Evolutionary conservation across 2,329 filamentous ascomycete species (phyloP).

Genomic region (Diplodia mutila): DNA sequence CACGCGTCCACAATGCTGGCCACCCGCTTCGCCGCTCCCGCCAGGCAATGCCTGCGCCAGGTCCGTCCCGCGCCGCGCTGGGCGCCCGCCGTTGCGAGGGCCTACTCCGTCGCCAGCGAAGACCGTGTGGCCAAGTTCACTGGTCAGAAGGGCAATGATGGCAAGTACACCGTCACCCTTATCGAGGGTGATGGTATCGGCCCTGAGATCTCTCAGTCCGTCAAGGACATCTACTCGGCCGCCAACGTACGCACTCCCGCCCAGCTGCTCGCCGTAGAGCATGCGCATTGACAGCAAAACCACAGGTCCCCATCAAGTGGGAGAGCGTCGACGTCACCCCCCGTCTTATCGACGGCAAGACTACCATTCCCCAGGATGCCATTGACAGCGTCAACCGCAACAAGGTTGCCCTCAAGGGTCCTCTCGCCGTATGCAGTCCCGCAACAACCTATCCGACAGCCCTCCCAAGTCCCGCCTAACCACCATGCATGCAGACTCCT

Average conservation of each 20-base stretch:
- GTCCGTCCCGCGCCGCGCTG: conserved; percentile 43
- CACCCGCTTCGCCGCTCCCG: conserved; percentile 75
- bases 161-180: conserved; percentile 92
- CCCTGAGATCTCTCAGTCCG: conserved; percentile 94
- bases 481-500: conserved; percentile 67
- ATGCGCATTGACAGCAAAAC: conserved; percentile 18
- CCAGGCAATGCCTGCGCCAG: conserved; percentile 78
- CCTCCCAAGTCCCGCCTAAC: conserved; percentile 27
- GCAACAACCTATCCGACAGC: conserved; percentile 16
- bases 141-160: conserved; percentile 85
- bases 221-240: conserved; percentile 98
- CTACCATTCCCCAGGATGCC: conserved; percentile 87
- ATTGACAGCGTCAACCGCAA: conserved; percentile 94
- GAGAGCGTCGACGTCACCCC: conserved; percentile 96
- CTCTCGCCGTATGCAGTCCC: conserved; percentile 74
- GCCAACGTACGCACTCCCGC: conserved; percentile 69
- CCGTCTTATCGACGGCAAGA: conserved; percentile 91
- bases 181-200: conserved; percentile 99
- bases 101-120: conserved; percentile 62
- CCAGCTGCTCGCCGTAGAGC: conserved; percentile 15
- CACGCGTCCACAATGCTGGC: conserved; percentile 72
- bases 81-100: conserved; percentile 34
- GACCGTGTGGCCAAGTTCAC: conserved; percentile 90
- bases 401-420: conserved; percentile 97
- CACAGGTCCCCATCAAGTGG: conserved; percentile 88